Evolutionary conservation across 768 basidiomycete species (phyloP), one percentile per base, ranked within the genome.

Genomic region (Chalciporus chontae): DNA sequence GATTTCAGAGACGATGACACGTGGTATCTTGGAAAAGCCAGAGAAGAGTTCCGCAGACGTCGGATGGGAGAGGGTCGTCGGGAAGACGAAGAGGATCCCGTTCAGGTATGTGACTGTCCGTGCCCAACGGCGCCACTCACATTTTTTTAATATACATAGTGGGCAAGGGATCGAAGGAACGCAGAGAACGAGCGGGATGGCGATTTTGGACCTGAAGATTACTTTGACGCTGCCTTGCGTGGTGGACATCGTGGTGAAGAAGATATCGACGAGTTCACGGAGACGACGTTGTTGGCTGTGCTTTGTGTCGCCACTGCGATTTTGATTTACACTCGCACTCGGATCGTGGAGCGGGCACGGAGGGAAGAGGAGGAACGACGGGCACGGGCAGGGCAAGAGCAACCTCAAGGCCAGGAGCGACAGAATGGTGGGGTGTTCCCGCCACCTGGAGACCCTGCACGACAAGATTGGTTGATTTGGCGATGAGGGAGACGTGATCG

Each of bases 11-110:
- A 75, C 11, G 86, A 85, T 42, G 85, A 83, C 11, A 74, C 80
- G 6, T 92, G 90, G 90, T 90, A 92, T 60, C 67, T 90, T 37
- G 90, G 90, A 8, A 90, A 85, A 59, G 88, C 90, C 5, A 79
- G 78, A 53, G 90, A 91, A 49, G 86, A 92, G 47, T 88, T 87
- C 62, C 79, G 78, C 54, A 74, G 74, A 52, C 79, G 83, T 19
- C 71, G 73, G 52, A 73, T 67, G 45, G 71, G 72, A 2, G 73
- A 77, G 45, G 60, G 59, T n/a, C 67, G 50, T 50, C 63, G 47
- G 36, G 70, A 71, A 36, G 80, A 78, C 34, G 87, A 86, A 17
- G 87, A 87, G 47, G 83, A 89, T 61, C 86, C 80, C 2, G 78
- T 90, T 34, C 80, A 87, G 75, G 87, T 82, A 36, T 26, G 26